Conservation (phyloP, 73 alveolate genomes). For the Tetrahymena elliotti region DNA sequence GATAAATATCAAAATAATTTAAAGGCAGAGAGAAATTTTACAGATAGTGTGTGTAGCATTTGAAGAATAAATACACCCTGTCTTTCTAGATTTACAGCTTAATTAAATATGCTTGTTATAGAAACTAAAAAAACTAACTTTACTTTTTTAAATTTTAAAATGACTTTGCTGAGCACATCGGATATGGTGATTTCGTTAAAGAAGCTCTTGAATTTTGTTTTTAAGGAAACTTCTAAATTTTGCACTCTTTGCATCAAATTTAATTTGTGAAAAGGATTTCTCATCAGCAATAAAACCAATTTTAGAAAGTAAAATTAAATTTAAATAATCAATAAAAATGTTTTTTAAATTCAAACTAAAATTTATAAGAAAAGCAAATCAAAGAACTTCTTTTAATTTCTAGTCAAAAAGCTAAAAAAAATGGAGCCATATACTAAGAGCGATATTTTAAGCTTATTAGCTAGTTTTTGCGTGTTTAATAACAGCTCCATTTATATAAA, state of each 20-base stretch:
- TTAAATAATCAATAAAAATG: not conserved
- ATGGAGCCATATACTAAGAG: constrained; percentile 26
- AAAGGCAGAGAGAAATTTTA: not conserved
- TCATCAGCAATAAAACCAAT: not conserved
- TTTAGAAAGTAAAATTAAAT: not conserved
- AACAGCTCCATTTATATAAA: constrained; percentile 22
- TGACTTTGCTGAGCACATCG: constrained; percentile 16
- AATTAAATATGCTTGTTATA: not conserved
- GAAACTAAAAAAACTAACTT: constrained; percentile 2
- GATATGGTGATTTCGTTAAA: constrained; percentile 28
- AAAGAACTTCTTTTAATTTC: constrained; percentile 7
- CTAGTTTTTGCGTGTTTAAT: not conserved
- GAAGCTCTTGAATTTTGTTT: constrained; percentile 1
- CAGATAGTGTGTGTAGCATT: not conserved
- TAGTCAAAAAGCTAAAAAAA: constrained; percentile 15
- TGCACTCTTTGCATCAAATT: constrained; percentile 13
- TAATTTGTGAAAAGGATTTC: not conserved
- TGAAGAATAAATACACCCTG: constrained; percentile 5
- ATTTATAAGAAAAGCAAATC: not conserved
- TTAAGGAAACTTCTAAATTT: constrained; percentile 10
- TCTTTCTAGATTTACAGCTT: not conserved
- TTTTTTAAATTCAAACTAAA: not conserved
- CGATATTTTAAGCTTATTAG: constrained; percentile 8
- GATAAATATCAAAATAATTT: not conserved
- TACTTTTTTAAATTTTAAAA: constrained; percentile 1